phyloP scores from a whole-genome alignment of 768 basidiomycete genomes.

The Suillus hirtellus region DNA sequence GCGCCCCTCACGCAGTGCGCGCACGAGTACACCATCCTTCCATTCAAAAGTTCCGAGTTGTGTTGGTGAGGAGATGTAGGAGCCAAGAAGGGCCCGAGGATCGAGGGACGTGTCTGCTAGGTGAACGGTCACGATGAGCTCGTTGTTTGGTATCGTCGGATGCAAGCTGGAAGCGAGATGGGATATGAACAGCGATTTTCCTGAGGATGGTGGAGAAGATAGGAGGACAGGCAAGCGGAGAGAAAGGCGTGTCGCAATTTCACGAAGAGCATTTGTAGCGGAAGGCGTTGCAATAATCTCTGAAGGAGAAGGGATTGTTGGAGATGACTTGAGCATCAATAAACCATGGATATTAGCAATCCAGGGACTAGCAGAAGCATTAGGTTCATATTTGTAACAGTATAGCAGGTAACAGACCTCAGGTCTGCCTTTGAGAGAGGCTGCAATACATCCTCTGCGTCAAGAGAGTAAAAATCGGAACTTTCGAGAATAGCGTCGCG shows the following conservation, averaged over 20 bases:
- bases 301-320: slow-evolving; percentile 26
- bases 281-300: slow-evolving; percentile 66
- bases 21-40: slow-evolving; percentile 91
- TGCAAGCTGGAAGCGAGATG: slow-evolving; percentile 71
- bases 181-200: slow-evolving; percentile 79
- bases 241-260: slow-evolving; percentile 64
- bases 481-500: slow-evolving; percentile 47
- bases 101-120: slow-evolving; percentile 96
- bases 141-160: slow-evolving; percentile 45
- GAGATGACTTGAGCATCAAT: slow-evolving; percentile 54
- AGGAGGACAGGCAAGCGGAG: slow-evolving; percentile 77
- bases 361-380: slow-evolving; percentile 45
- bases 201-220: slow-evolving; percentile 84
- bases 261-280: slow-evolving; percentile 55
- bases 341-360: slow-evolving; percentile 66
- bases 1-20: slow-evolving; percentile 84
- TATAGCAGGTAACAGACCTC: slow-evolving; percentile 43
- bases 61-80: slow-evolving; percentile 84
- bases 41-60: slow-evolving; percentile 91
- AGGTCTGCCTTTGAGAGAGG: slow-evolving; percentile 49
- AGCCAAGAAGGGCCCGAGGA: slow-evolving; percentile 88
- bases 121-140: slow-evolving; percentile 82
- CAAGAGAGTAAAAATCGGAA: slow-evolving; percentile 47
- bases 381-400: slow-evolving; percentile 3
- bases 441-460: slow-evolving; percentile 34